These are phyloP conservation scores for Vaccinium corymbosum DNA, from an alignment of 148 eudicot genomes.

Conservation along the genomic window DNA sequence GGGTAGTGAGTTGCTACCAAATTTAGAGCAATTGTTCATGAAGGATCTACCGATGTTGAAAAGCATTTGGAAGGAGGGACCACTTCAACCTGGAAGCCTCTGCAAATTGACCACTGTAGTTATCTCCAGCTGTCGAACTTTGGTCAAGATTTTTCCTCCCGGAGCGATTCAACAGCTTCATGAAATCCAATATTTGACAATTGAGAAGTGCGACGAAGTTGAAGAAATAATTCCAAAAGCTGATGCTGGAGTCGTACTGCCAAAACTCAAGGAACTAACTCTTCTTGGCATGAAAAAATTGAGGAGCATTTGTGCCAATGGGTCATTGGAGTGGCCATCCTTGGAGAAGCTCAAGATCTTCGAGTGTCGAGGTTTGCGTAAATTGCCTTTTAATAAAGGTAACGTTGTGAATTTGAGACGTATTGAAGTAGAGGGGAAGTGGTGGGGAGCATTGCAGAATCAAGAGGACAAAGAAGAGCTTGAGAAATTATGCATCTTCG, in stretches of 20 bases:
- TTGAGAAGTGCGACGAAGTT: constrained; percentile 9
- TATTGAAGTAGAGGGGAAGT: background rate
- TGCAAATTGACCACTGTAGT: background rate
- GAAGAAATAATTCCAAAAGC: background rate
- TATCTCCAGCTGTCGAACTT: background rate
- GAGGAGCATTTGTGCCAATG: background rate
- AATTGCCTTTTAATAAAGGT: background rate
- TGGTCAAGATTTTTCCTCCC: background rate
- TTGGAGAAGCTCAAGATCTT: background rate
- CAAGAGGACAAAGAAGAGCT: background rate
- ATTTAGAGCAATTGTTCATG: constrained; percentile 9
- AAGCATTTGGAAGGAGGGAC: constrained; percentile 8
- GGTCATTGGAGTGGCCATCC: constrained; percentile 10
- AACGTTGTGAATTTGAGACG: background rate
- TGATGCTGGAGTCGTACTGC: background rate
- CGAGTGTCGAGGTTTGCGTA: background rate
- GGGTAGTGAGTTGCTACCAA: background rate
- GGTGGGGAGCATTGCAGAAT: background rate
- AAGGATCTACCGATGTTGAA: constrained; percentile 10
- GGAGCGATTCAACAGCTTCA: background rate
- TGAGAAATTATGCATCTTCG: background rate
- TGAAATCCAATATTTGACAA: background rate
- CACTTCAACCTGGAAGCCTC: constrained; percentile 11
- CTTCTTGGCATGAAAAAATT: constrained; percentile 1
- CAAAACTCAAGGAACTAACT: background rate